Conservation (phyloP, 2,329 filamentous ascomycete species). For the Ophiognomonia clavigignenti-juglandacearum region DNA sequence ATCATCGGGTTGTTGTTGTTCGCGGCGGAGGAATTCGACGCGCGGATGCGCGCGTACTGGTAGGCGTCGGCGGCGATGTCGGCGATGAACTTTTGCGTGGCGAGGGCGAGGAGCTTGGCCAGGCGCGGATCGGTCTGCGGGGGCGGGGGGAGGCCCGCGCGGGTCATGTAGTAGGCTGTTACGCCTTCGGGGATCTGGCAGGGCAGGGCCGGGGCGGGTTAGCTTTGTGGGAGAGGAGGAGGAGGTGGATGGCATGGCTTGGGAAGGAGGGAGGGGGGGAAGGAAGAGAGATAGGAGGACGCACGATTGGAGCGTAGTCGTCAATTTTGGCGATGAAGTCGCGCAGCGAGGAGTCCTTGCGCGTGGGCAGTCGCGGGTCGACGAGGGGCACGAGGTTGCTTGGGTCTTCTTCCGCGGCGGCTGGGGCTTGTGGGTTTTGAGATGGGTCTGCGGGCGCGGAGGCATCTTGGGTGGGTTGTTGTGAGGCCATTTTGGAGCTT, state of each 20-base stretch:
- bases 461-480: constrained; percentile 17
- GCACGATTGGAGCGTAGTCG: constrained; percentile 92
- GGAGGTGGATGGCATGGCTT: no score
- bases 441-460: constrained; percentile 14
- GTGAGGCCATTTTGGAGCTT: not conserved
- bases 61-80: constrained; percentile 97
- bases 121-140: constrained; percentile 87
- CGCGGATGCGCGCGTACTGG: constrained; percentile 92
- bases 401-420: constrained; percentile 2
- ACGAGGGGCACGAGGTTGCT: constrained; percentile 10
- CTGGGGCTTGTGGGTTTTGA: constrained; percentile 16
- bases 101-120: constrained; percentile 86
- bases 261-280: not conserved
- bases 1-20: constrained; percentile 91
- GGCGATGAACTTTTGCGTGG: constrained; percentile 98
- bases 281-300: constrained; percentile 27
- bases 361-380: constrained; percentile 58
- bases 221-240: no score
- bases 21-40: constrained; percentile 81
- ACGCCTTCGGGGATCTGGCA: constrained; percentile 93
- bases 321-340: constrained; percentile 97
- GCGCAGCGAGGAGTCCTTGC: constrained; percentile 87
- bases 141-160: constrained; percentile 88
- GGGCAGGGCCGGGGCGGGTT: not conserved
- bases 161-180: constrained; percentile 95